Evolutionary conservation across 1,139 yeast species (phyloP).

Genomic region (Yamadazyma mexicana): DNA sequence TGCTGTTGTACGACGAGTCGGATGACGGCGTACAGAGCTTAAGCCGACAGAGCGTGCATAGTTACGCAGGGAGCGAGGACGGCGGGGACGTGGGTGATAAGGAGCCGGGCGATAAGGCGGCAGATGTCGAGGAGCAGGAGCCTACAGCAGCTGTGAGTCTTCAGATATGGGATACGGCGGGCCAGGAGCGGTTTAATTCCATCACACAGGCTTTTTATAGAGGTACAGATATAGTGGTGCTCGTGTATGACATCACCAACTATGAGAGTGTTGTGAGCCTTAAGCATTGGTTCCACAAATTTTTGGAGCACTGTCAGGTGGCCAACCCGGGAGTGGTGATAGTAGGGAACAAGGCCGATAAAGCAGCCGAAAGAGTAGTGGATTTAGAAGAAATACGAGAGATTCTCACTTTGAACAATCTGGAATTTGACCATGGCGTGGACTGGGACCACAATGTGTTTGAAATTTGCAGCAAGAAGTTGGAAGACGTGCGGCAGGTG

Average conservation of each 20-base stretch:
- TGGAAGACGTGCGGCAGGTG: conserved; percentile 36
- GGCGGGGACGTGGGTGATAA: neutral
- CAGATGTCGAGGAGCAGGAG: neutral
- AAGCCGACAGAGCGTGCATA: too few species aligned
- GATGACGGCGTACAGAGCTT: too few species aligned
- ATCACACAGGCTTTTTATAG: conserved; percentile 60
- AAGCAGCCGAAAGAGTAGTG: conserved; percentile 36
- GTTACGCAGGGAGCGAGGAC: neutral
- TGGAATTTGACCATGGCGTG: conserved; percentile 34
- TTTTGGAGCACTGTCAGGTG: conserved; percentile 51
- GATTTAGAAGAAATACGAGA: conserved; percentile 43
- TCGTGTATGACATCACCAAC: conserved; percentile 58
- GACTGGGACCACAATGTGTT: conserved; percentile 40
- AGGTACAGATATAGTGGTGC: conserved; percentile 59
- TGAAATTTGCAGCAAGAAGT: conserved; percentile 45
- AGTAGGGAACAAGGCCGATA: conserved; percentile 58
- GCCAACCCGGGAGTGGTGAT: conserved; percentile 49
- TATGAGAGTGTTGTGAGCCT: conserved; percentile 54
- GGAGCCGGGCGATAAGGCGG: neutral
- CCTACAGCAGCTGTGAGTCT: conserved; percentile 26
- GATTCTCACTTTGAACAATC: conserved; percentile 31
- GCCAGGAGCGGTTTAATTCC: conserved; percentile 64
- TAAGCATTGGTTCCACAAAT: conserved; percentile 52
- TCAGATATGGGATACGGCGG: conserved; percentile 70
- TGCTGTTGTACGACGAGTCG: too few species aligned